A percentile compares a stretch with the other conserved stretches of the same genome.
These are phyloP conservation scores for Huiozyma sinensis DNA, from an alignment of 805 yeast species.

Conservation along the genomic window DNA sequence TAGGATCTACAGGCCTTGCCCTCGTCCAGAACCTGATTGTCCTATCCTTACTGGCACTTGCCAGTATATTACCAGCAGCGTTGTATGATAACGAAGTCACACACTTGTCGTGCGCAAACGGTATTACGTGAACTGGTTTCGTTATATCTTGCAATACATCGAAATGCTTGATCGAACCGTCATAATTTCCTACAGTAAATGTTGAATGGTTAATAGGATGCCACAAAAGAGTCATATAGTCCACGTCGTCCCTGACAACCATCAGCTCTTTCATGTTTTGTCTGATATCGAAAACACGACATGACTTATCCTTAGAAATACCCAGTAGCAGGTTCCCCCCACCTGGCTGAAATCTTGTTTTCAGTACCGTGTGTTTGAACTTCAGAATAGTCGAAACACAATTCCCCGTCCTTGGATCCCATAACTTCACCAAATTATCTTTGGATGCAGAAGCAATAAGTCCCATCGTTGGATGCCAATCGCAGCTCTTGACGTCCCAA, in stretches of 20 bases:
- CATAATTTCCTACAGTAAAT: constrained; percentile 78
- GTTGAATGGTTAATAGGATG: constrained; percentile 78
- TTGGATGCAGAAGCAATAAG: constrained; percentile 87
- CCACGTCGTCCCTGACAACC: constrained; percentile 72
- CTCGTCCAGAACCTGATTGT: constrained; percentile 92
- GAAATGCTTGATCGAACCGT: constrained; percentile 77
- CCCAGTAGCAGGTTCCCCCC: constrained; percentile 72
- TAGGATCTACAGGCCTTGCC: constrained; percentile 81
- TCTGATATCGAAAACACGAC: constrained; percentile 78
- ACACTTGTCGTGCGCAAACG: constrained; percentile 91
- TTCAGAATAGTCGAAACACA: constrained; percentile 79
- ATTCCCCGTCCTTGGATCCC: constrained; percentile 85
- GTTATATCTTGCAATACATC: constrained; percentile 31
- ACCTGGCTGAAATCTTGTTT: constrained; percentile 73
- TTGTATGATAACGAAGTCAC: constrained; percentile 85
- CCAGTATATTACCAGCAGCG: constrained; percentile 84
- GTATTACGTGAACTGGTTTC: constrained; percentile 49
- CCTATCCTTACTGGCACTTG: constrained; percentile 90
- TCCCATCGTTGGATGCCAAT: constrained; percentile 91
- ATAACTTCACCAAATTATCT: constrained; percentile 82
- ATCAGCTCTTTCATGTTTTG: constrained; percentile 62
- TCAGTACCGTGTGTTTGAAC: constrained; percentile 87
- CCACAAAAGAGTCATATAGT: constrained; percentile 81
- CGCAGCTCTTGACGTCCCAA: constrained; percentile 97
- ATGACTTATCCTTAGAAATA: constrained; percentile 79